Evolutionary conservation across 768 basidiomycete genomes (phyloP), one percentile per base, ranked within the genome.

Genomic region (Leccinum uliginosum): DNA sequence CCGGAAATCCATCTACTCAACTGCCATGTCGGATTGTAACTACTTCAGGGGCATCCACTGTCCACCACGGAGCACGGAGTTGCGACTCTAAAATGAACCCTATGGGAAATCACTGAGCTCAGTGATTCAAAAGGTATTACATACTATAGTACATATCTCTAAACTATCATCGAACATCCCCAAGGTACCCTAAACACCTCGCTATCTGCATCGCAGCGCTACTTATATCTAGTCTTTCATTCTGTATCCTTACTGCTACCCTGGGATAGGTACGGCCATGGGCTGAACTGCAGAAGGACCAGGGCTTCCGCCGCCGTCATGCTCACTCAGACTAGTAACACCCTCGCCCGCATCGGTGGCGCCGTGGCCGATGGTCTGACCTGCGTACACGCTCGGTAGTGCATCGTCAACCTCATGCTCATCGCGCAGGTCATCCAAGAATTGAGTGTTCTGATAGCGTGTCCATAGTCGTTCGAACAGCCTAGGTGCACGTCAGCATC

Each of bases 401-500:
- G 35, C 17, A 34, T 29, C 17, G 6, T 29, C 17, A 3, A n/a
- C 17, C 17, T 15, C 30, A 12, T 34, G 29, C 11, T 15, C 29
- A 50, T 11, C 32, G 17, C 44, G 44, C 45, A 61, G 15, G 4
- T 17, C 0, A 3, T 52, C 26, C 60, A 61, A 44, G 15, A 62
- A 44, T n/a, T 51, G 60, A 14, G 4, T 44, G 23, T 61, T 49
- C 6, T 46, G 34, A 38, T 38, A 38, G 17, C 30, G 30, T 2
- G 55, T 50, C 34, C 44, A 17, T 8, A 50, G 12, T 14, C 27
- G 48, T 49, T 23, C 27, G 24, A 54, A n/a, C 24, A 44, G 17
- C 6, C 61, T 62, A 38, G 48, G 44, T 12, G 15, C 35, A 29
- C 23, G 38, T 56, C 44, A 53, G 54, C 11, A 38, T 21, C 51